Conservation (phyloP, 257 asterid genomes). For the Capsicum pubescens region DNA sequence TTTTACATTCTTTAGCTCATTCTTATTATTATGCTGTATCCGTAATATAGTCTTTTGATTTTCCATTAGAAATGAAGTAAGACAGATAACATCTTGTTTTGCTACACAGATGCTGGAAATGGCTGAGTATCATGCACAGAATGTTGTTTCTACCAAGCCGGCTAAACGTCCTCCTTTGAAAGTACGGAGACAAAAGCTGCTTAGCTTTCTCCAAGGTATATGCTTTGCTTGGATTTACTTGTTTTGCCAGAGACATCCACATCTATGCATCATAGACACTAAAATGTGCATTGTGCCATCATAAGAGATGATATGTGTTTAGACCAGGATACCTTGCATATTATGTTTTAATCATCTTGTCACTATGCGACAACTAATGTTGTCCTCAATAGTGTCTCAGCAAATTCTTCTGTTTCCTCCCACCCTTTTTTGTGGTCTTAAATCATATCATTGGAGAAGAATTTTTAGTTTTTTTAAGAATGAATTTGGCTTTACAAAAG, state of each 20-base stretch:
- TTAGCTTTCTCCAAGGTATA: conserved; percentile 81
- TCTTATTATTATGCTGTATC: conserved; percentile 11
- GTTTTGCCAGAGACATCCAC: conserved; percentile 2
- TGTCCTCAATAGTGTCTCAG: conserved; percentile 20
- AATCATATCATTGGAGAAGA: conserved; percentile 15
- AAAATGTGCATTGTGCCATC: conserved; percentile 19
- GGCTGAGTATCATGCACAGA: conserved; percentile 82
- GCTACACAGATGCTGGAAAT: conserved; percentile 81
- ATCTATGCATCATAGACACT: conserved; percentile 9
- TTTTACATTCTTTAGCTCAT: conserved; percentile 10
- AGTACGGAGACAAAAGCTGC: conserved; percentile 89
- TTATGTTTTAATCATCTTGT: conserved; percentile 16
- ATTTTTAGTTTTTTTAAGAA: not conserved
- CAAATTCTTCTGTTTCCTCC: not conserved
- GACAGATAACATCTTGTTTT: conserved; percentile 30
- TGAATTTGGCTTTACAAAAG: not conserved
- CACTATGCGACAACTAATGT: not conserved
- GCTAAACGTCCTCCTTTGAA: conserved; percentile 83
- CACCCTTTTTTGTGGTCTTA: not conserved
- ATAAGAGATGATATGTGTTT: not conserved
- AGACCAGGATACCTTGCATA: conserved; percentile 6
- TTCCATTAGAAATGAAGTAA: not conserved
- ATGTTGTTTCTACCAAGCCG: conserved; percentile 70
- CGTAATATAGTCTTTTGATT: not conserved
- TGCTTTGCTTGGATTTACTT: conserved; percentile 32